Evolutionary conservation across 2,329 filamentous ascomycete species (phyloP).

Genomic region (Claviceps paspali): DNA sequence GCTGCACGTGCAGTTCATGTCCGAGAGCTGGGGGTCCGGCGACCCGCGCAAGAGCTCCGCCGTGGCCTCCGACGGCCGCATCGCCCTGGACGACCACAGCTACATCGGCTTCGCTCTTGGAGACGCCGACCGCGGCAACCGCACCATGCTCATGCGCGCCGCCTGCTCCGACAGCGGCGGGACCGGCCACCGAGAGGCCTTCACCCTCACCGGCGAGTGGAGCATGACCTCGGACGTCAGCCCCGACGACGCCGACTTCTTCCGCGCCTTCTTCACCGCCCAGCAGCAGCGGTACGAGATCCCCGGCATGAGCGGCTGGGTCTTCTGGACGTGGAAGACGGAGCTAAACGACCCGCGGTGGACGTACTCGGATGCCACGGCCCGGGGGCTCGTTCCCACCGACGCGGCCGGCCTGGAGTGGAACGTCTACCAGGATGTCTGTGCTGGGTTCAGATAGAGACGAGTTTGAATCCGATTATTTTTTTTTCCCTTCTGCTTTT

Average conservation of each 20-base stretch:
- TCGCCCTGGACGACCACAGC: conserved; percentile 41
- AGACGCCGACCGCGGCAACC: conserved; percentile 6
- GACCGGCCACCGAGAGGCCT: conserved; percentile 17
- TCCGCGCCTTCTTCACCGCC: conserved; percentile 39
- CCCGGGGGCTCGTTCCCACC: conserved; percentile 9
- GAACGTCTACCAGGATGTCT: conserved; percentile 14
- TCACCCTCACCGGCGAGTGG: conserved; percentile 42
- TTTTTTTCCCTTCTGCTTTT: too few relatives aligned
- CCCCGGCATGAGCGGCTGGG: conserved; percentile 31
- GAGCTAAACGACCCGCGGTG: conserved; percentile 17
- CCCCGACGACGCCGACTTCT: conserved; percentile 29
- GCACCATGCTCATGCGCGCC: conserved; percentile 10
- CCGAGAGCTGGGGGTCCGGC: conserved; percentile 37
- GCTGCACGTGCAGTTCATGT: conserved; percentile 33
- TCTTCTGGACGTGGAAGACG: conserved; percentile 45
- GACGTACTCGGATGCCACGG: conserved; percentile 14
- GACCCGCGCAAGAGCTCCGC: conserved; percentile 7
- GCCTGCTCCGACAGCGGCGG: conserved; percentile 31
- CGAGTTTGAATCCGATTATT: too few relatives aligned
- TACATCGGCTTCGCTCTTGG: conserved; percentile 20
- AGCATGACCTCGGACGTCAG: conserved; percentile 33
- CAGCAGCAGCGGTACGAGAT: conserved; percentile 40
- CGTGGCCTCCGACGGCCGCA: conserved; percentile 23
- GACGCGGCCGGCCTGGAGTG: conserved; percentile 11
- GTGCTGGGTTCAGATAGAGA: too few relatives aligned